Base-by-base conservation (phyloP, 1,284 basidiomycete genomes). In the Prillingera fragicola region DNA sequence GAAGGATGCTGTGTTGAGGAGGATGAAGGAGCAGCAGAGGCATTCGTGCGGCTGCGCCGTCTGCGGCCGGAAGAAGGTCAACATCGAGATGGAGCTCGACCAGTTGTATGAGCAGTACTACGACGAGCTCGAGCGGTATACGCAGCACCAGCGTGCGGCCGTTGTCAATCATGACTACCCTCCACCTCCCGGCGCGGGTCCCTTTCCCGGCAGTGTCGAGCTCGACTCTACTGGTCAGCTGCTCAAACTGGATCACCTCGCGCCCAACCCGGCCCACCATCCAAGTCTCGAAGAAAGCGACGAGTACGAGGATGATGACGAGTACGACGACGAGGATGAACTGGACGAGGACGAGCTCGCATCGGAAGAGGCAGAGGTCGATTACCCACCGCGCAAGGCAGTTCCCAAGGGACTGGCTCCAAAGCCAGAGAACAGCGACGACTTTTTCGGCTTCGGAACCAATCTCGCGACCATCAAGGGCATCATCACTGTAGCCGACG, bases 21-120 rank as follows among this genome's bases (percentile, higher is more conserved):
- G 95, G 81, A 97, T 98, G 90, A 96, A 96, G 77, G 94, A 95
- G 71, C 90, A 95, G 77, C 91, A 95, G 78, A 88, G 87, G 66
- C 90, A 95, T 69, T 84, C 82, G 53, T 98, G 94, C 70, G 83
- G 82, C 55, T 98, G 94, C 73, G 91, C 90, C 17, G 92, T 98
- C 26, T 98, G 94, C 73, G 89, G 90, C 29, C 78, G 94, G 65
- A 98, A 98, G 78, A 84, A 90, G 84, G 87, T 85, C 75, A 91
- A 92, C 60, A 97, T 98, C 75, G 95, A 97, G 78, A 87, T 90
- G 75, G 94, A 98, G 78, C 83, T 98, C 71, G 89, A 96, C 77
- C 87, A 91, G 76, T 83, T 97, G 74, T 97, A 98, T 79, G 90
- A 95, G 78, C 88, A 90, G 76, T 98, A 98, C 80, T 97, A 97